Percentiles rank a stretch among this genome's conserved stretches.
phyloP scores from a whole-genome alignment of 805 yeast genomes.

The Suhomyces sp. region DNA sequence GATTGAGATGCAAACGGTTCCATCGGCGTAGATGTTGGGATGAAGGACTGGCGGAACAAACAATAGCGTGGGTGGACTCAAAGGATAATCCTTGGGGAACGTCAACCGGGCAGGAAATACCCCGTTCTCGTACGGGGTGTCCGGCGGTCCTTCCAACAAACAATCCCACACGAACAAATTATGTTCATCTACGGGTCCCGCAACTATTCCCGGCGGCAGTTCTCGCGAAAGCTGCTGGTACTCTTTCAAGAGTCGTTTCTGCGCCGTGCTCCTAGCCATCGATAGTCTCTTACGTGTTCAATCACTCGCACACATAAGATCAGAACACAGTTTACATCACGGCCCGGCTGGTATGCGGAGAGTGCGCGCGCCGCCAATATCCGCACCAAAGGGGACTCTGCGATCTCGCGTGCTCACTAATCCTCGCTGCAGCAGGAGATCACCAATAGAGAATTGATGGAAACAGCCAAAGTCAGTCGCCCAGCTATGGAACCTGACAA shows the following conservation, averaged over 20 bases:
- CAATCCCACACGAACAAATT: conserved; percentile 83
- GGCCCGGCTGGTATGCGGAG: too few species aligned
- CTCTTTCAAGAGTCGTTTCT: conserved; percentile 81
- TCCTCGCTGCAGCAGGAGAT: too few species aligned
- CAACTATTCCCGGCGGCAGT: conserved; percentile 93
- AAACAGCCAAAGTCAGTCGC: too few species aligned
- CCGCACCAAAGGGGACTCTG: too few species aligned
- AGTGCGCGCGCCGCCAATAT: neutral
- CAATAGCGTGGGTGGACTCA: conserved; percentile 73
- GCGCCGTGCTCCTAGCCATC: conserved; percentile 61
- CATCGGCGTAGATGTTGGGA: conserved; percentile 92
- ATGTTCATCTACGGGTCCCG: conserved; percentile 81
- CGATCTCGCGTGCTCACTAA: neutral
- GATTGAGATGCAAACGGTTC: conserved; percentile 93
- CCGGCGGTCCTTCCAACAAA: conserved; percentile 77
- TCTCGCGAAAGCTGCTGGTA: conserved; percentile 81
- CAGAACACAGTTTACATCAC: too few species aligned
- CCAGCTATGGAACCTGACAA: too few species aligned
- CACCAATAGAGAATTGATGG: too few species aligned
- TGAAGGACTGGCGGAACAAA: conserved; percentile 83
- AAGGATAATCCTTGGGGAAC: conserved; percentile 79
- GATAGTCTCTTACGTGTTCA: too few species aligned
- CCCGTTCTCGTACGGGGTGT: conserved; percentile 83
- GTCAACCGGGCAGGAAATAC: conserved; percentile 73
- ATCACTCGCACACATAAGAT: too few species aligned